Conservation (phyloP, 1,139 yeast genomes). For the Pichia cactophila region DNA sequence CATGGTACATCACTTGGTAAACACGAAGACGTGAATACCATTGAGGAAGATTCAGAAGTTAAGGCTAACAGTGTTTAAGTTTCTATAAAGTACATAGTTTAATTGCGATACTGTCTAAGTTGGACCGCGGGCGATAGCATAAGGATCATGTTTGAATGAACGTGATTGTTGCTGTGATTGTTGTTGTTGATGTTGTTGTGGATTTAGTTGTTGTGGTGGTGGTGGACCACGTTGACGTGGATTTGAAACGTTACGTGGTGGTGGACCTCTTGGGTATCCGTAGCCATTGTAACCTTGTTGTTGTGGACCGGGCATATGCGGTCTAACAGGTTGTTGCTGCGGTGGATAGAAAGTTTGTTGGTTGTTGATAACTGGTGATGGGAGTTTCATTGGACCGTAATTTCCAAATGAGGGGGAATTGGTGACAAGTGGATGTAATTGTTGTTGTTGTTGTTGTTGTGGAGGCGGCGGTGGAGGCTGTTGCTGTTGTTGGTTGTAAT, state of each 20-base stretch:
- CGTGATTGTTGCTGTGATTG: background rate
- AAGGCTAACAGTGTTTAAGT: constrained; percentile 28
- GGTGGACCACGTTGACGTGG: constrained; percentile 1
- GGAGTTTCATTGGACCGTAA: constrained; percentile 14
- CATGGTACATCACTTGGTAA: constrained; percentile 37
- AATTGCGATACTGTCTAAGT: background rate
- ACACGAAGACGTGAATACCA: constrained; percentile 41
- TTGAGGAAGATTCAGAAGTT: constrained; percentile 60
- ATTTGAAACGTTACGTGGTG: constrained; percentile 5
- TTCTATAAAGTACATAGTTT: background rate
- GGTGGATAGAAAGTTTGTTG: background rate
- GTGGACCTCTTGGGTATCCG: background rate
- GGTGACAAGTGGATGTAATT: background rate
- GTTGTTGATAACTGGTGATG: constrained; percentile 6
- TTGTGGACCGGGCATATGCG: background rate
- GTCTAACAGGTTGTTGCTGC: constrained; percentile 1
- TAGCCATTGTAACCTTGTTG: constrained; percentile 3
- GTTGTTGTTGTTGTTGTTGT: too few species aligned
- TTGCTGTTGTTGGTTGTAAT: background rate
- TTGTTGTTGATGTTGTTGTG: background rate
- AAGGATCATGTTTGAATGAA: background rate
- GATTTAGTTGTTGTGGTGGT: background rate
- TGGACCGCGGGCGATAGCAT: background rate
- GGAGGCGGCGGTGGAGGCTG: too few species aligned
- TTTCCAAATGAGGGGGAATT: constrained; percentile 8